phyloP scores from a whole-genome alignment of 495 filamentous ascomycete species.

The Mytilinidion resinicola region DNA sequence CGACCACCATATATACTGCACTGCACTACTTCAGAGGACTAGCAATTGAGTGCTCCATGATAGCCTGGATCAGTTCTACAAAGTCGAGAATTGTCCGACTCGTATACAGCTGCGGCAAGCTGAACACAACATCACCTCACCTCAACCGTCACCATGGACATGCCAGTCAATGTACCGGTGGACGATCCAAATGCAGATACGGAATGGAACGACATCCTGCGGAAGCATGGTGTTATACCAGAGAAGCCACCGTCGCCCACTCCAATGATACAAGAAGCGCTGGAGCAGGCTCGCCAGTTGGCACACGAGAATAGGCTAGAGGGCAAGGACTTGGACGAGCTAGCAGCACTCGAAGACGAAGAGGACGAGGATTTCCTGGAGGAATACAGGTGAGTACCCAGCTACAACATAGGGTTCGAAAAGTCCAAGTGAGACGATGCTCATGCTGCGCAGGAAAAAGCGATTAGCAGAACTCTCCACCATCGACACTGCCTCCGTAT shows the following conservation, averaged over 20 bases:
- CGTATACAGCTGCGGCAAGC: too few relatives aligned
- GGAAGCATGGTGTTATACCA: constrained; percentile 90
- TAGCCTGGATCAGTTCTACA: too few relatives aligned
- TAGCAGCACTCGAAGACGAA: constrained; percentile 90
- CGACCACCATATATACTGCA: too few relatives aligned
- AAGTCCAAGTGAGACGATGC: neutral
- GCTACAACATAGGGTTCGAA: neutral
- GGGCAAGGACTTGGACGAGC: constrained; percentile 86
- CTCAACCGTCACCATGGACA: constrained; percentile 35
- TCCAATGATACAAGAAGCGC: constrained; percentile 91
- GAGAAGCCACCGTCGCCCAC: constrained; percentile 94
- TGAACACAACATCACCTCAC: too few relatives aligned
- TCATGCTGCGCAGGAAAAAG: constrained; percentile 51
- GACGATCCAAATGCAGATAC: constrained; percentile 95
- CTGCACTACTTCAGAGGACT: too few relatives aligned
- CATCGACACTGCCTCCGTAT: constrained; percentile 65
- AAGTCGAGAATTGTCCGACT: too few relatives aligned
- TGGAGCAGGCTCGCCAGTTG: constrained; percentile 68
- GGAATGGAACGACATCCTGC: constrained; percentile 99
- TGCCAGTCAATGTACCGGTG: constrained; percentile 76
- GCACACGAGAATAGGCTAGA: constrained; percentile 88
- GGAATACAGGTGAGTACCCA: constrained; percentile 55
- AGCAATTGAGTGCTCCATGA: too few relatives aligned
- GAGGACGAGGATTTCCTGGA: constrained; percentile 88
- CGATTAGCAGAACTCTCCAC: constrained; percentile 72